Conservation (phyloP, 305 asterid species). For the Fraxinus ornus region DNA sequence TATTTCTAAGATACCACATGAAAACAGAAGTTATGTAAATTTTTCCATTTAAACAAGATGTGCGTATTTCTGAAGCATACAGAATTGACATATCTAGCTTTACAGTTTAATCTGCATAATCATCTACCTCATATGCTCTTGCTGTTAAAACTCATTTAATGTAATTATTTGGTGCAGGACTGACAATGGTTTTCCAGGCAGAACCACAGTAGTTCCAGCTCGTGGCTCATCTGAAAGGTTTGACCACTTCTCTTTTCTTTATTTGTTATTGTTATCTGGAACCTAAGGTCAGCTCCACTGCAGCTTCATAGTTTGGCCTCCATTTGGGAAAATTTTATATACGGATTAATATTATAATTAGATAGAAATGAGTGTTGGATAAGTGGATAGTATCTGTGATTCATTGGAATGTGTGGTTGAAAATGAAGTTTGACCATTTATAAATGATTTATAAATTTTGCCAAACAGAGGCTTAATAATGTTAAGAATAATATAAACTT, state of each 20-base stretch:
- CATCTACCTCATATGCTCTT: neutral
- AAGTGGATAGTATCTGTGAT: neutral
- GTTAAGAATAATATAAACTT: neutral
- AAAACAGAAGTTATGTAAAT: neutral
- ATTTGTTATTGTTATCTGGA: constrained; percentile 22
- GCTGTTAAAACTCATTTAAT: constrained; percentile 7
- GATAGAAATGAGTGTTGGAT: neutral
- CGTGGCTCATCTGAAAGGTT: constrained; percentile 74
- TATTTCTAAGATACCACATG: constrained; percentile 5
- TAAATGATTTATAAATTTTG: neutral
- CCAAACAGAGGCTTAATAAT: neutral
- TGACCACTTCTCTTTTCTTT: constrained; percentile 11
- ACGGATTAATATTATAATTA: neutral
- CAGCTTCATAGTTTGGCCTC: neutral
- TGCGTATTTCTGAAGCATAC: constrained; percentile 1
- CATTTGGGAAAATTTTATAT: neutral
- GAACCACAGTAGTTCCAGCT: constrained; percentile 51
- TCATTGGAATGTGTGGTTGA: neutral
- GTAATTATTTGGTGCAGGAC: constrained; percentile 41
- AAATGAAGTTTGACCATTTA: neutral
- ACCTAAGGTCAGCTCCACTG: neutral
- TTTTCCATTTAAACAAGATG: neutral
- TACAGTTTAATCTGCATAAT: constrained; percentile 7
- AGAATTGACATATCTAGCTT: constrained; percentile 3
- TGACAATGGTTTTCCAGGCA: constrained; percentile 59